These are phyloP conservation scores for Microascus cirrosus DNA, from an alignment of 2,329 filamentous ascomycete genomes.

Conservation along the genomic window DNA sequence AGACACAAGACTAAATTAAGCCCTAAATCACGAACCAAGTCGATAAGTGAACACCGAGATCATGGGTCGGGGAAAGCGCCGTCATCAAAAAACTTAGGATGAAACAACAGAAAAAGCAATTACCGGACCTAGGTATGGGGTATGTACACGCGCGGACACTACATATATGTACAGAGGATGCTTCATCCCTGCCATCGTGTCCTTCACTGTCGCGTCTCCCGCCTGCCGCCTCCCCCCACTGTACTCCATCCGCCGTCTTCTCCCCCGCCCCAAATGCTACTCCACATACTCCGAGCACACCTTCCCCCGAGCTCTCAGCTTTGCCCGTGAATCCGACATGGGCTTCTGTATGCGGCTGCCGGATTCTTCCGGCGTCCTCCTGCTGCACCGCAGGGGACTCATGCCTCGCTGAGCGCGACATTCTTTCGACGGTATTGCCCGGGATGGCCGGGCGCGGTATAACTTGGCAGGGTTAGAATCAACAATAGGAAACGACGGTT, in stretches of 20 bases:
- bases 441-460: neutral
- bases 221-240: neutral
- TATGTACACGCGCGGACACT: neutral
- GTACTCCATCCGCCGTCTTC: neutral
- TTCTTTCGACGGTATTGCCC: neutral
- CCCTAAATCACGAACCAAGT: neutral
- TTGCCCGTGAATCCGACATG: neutral
- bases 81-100: neutral
- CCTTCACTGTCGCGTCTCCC: neutral
- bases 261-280: conserved; percentile 1
- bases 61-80: neutral
- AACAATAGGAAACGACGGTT: neutral
- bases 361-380: conserved; percentile 3
- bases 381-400: conserved; percentile 2
- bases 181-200: neutral
- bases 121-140: neutral
- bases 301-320: neutral
- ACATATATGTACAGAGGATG: neutral
- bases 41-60: neutral
- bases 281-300: neutral
- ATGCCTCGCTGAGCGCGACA: neutral
- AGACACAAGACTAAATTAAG: neutral
- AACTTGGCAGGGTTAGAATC: neutral
- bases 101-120: neutral
- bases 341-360: conserved; percentile 5